These are phyloP conservation scores for Cornus suecica DNA, from an alignment of 148 eudicot genomes.

Conservation along the genomic window DNA sequence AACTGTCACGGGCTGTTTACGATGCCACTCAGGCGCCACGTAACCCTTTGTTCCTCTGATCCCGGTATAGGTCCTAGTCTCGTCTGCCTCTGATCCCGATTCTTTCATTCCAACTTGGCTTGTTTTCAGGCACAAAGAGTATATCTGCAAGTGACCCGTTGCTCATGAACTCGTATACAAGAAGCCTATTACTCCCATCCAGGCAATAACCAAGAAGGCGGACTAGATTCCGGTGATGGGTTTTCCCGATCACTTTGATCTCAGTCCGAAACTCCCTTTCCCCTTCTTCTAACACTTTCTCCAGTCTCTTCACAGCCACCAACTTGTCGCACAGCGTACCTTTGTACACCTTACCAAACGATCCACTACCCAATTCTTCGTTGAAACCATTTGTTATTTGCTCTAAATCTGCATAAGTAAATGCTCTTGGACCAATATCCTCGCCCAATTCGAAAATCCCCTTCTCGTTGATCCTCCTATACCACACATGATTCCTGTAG, in stretches of 20 bases:
- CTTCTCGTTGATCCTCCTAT: conserved; percentile 4
- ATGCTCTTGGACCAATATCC: conserved; percentile 13
- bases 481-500: neutral
- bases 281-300: conserved; percentile 19
- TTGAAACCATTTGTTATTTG: conserved; percentile 20
- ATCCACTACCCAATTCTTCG: conserved; percentile 27
- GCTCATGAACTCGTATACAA: conserved; percentile 33
- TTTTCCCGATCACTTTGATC: conserved; percentile 22
- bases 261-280: conserved; percentile 31
- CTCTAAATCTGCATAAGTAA: conserved; percentile 21
- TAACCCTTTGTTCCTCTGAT: conserved; percentile 30
- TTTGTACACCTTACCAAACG: conserved; percentile 32
- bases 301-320: conserved; percentile 31
- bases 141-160: conserved; percentile 30
- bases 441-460: neutral
- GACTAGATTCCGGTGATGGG: conserved; percentile 30
- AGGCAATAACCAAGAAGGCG: conserved; percentile 23
- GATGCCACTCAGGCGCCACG: conserved; percentile 29
- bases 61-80: conserved; percentile 18
- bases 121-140: conserved; percentile 5
- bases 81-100: conserved; percentile 14
- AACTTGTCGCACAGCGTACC: conserved; percentile 5
- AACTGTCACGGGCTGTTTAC: conserved; percentile 17
- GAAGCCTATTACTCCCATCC: conserved; percentile 20
- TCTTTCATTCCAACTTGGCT: conserved; percentile 20